Evolutionary conservation across 164 flowering plant genomes (phyloP), one percentile per base, ranked within the genome.

Genomic region (Cinnamomum micranthum): DNA sequence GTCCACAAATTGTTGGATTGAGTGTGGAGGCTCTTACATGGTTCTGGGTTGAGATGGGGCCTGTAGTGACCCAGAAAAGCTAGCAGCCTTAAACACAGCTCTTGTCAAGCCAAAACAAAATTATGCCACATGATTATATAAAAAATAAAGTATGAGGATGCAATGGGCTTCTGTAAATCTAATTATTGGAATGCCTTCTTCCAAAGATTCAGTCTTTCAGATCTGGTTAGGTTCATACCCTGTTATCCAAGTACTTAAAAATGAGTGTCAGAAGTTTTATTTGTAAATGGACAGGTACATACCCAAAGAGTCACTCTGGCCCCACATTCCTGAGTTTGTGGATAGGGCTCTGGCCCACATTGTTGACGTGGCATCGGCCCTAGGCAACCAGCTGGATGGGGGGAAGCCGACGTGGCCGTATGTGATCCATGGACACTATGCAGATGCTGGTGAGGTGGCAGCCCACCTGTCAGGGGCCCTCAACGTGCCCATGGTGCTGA

Each of bases 381-480:
- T 92, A 28, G 97, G 94, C 0, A 91, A 89, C 10, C 85, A 90
- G 73, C 76, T 81, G 0, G 83, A 85, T 12, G 86, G 81, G 0
- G 93, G 92, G 63, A 85, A 83, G 64, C 93, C 94, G 24, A 74
- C 65, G 3, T 91, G 95, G 97, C 97, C 97, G 1, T 90, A 88
- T 22, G 94, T 88, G 73, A 88, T 92, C 75, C 94, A 92, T 22
- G 97, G 97, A 6, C 97, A 92, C 81, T 91, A 92, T 74, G 97
- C 97, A 0, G 97, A 92, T 80, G 97, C 94, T 0, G 92, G 91
- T 14, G 94, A 88, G 80, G 90, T 83, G 23, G 96, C 95, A 0
- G 90, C 97, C 1, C 87, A 80, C 60, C 77, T 93, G 31, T 84
- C 95, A 0, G 96, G 95, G 22, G 86, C 87, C 59, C 72, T 93